Base-by-base conservation (phyloP, 1,284 basidiomycete genomes). In the Tranzscheliella williamsii region DNA sequence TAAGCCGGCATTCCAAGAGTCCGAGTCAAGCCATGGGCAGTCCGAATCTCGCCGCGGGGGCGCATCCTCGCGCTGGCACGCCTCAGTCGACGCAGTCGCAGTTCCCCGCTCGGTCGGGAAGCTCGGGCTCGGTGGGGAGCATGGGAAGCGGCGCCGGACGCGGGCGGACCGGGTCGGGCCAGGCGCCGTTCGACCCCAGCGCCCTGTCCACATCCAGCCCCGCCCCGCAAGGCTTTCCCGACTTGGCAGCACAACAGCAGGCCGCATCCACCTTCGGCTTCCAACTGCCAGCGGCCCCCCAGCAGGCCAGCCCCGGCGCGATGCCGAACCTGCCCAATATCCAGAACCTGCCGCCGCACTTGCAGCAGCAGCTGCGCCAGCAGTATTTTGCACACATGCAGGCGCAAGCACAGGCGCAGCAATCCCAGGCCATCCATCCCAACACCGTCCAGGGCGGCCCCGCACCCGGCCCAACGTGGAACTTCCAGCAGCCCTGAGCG, bases 361-460 rank as follows among this genome's bases (percentile, higher is more conserved):
- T 66, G 24, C 63, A 66, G 39, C 57, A 62, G 30, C 57, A 62
- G 42, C 52, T 66, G 7, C 45, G 53, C 12, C 57, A 66, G 36
- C 63, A 66, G 52, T 63, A 63, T 30, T 41, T 57, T 39, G 54
- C 50, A 4, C 61, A 64, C 7, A 32, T 64, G 36, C 61, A 63
- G 33, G 48, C 60, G 16, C 53, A 62, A 27, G 27, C 27, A 9
- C 27, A 29, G 27, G 11, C n/a, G 27, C 27, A 29, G n/a, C 27
- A 29, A n/a, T n/a, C n/a, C n/a, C n/a, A n/a, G n/a, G n/a, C n/a
- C n/a, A n/a, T n/a, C n/a, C n/a, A n/a, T n/a, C n/a, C n/a, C n/a
- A n/a, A n/a, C n/a, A n/a, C n/a, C n/a, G n/a, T n/a, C n/a, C n/a
- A n/a, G n/a, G n/a, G n/a, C n/a, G n/a, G n/a, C n/a, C n/a, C n/a